These are phyloP conservation scores for Maudiozyma saulgeensis DNA, from an alignment of 805 yeast genomes.

Conservation along the genomic window DNA sequence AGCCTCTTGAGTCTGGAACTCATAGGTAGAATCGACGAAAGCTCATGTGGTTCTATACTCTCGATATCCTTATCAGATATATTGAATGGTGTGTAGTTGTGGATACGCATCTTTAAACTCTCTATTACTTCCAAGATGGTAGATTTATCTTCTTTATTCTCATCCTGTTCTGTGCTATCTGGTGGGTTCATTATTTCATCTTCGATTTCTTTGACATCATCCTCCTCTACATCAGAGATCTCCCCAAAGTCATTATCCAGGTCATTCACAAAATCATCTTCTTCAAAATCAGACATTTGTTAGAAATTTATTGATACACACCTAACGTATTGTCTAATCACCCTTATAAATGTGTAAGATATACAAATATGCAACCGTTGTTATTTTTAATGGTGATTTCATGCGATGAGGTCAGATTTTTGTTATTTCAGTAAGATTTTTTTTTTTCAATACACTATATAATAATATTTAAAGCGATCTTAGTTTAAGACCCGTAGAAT, in stretches of 20 bases:
- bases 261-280: constrained; percentile 23
- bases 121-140: background rate
- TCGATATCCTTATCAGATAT: background rate
- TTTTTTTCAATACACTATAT: too few species aligned
- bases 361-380: too few species aligned
- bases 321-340: too few species aligned
- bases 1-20: background rate
- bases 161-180: background rate
- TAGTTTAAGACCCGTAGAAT: too few species aligned
- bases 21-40: background rate
- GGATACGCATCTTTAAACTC: constrained; percentile 1
- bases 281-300: constrained; percentile 6
- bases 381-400: too few species aligned
- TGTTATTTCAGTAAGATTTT: too few species aligned
- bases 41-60: background rate
- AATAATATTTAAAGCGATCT: too few species aligned
- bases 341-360: too few species aligned
- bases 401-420: too few species aligned
- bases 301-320: background rate
- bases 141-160: background rate
- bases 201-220: background rate
- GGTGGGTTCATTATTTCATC: background rate
- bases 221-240: background rate
- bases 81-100: constrained; percentile 2
- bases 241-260: constrained; percentile 26